A percentile compares a stretch with the other conserved stretches of the same genome.
Evolutionary conservation across 2,329 filamentous ascomycete genomes (phyloP).

Genomic region (Xylaria sp.): DNA sequence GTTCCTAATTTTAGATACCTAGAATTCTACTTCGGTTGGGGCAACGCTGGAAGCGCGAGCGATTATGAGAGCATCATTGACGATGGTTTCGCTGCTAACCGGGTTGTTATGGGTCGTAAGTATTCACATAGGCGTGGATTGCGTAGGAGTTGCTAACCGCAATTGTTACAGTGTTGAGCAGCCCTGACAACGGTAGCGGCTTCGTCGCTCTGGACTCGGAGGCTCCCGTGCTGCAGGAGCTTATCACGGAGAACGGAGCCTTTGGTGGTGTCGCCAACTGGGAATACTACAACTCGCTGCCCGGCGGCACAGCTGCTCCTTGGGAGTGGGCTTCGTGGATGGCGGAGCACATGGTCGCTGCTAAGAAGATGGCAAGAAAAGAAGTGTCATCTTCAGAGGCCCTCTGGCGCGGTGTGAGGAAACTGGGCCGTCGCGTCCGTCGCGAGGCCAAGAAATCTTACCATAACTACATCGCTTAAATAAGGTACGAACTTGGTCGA

Average conservation of each 20-base stretch:
- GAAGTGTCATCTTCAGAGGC: conserved; percentile 45
- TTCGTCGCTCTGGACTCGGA: conserved; percentile 63
- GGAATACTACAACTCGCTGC: conserved; percentile 90
- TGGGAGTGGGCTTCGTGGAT: conserved; percentile 77
- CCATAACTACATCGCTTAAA: conserved; percentile 45
- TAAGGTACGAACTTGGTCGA: conserved; percentile 8
- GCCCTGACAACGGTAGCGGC: conserved; percentile 75
- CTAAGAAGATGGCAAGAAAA: conserved; percentile 36
- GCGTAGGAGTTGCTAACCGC: conserved; percentile 16
- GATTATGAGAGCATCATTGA: conserved; percentile 65
- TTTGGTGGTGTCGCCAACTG: conserved; percentile 95
- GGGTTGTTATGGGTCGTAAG: conserved; percentile 76
- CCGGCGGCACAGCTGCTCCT: conserved; percentile 70
- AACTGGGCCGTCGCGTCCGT: conserved; percentile 43
- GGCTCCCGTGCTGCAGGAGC: conserved; percentile 55
- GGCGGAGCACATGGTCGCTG: conserved; percentile 44
- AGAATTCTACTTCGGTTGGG: conserved; percentile 93
- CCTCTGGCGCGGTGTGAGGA: conserved; percentile 44
- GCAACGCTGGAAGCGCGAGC: conserved; percentile 60
- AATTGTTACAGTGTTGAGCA: conserved; percentile 70
- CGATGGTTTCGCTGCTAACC: conserved; percentile 76
- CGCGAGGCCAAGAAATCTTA: conserved; percentile 47
- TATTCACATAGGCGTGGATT: background rate
- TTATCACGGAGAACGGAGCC: conserved; percentile 65
- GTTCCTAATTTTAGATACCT: conserved; percentile 3